Evolutionary conservation across 176 grass and related monocot genomes (phyloP), one percentile per base, ranked within the genome.

Genomic region (Aegilops bicornis): DNA sequence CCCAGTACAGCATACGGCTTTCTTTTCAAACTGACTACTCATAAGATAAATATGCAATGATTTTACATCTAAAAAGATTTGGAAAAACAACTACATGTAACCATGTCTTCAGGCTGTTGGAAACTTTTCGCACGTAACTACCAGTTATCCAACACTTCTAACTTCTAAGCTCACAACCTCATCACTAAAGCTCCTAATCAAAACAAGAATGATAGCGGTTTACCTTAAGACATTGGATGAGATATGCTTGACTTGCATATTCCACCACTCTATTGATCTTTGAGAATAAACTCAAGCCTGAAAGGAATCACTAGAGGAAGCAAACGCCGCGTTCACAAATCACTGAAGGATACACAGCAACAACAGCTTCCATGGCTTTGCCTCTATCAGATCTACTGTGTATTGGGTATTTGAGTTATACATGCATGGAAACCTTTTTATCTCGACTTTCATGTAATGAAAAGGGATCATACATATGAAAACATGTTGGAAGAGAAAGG

Each of bases 241-340:
- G 25, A 81, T 33, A 69, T 37, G 30, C 77, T 23, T 16, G 37
- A n/a, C 81, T 76, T 56, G 25, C 48, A 85, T 69, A 19, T 52
- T 85, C 69, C 20, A 78, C 54, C 23, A 56, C 17, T 24, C 1
- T 50, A 35, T 62, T 75, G 69, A 61, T 83, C 52, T 68, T 75
- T 84, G 35, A 56, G 10, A 79, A 71, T 16, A n/a, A 64, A 70
- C 2, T 69, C 8, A 54, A 87, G 64, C 87, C 67, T 74, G 52
- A 82, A 90, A 78, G 81, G 70, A 82, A 87, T 87, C 11, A 67
- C 39, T 45, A 64, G 47, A 83, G 63, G 63, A 82, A 82, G 75
- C 65, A 71, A 68, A 78, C 20, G 31, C 65, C 43, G 33, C 50
- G 6, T 10, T 6, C 50, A 78, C 20, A 75, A 48, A 39, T 29